Percentiles rank a stretch among this genome's conserved stretches.
Evolutionary conservation across 1,139 yeast genomes (phyloP).

Genomic region (Candida albicans): DNA sequence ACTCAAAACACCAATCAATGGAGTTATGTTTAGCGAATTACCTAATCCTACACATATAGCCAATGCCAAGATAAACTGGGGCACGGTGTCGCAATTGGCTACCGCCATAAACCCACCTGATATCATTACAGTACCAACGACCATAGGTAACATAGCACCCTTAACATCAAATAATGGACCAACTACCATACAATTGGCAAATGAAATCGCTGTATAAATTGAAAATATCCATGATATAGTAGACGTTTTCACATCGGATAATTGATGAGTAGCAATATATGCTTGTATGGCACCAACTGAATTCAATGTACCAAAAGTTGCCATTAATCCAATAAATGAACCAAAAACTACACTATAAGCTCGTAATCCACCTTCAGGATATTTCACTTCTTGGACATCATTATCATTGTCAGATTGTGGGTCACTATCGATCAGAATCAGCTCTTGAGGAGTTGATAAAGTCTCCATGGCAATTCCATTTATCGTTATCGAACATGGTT

Average conservation of each 20-base stretch:
- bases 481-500: background rate
- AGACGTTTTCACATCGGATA: constrained; percentile 20
- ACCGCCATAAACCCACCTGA: constrained; percentile 37
- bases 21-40: constrained; percentile 36
- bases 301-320: constrained; percentile 33
- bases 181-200: constrained; percentile 31
- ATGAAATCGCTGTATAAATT: constrained; percentile 32
- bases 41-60: constrained; percentile 37
- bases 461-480: constrained; percentile 5
- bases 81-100: constrained; percentile 29
- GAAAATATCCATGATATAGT: constrained; percentile 41
- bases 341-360: constrained; percentile 38
- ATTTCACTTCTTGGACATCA: constrained; percentile 6
- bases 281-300: constrained; percentile 39
- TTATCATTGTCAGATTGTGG: background rate
- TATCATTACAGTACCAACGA: constrained; percentile 26
- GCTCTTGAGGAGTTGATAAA: background rate
- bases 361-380: constrained; percentile 29
- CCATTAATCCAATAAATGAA: constrained; percentile 33
- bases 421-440: constrained; percentile 1
- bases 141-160: constrained; percentile 30
- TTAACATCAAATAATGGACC: constrained; percentile 40
- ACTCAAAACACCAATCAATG: constrained; percentile 37
- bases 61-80: constrained; percentile 38
- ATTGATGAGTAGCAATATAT: constrained; percentile 34